Base-by-base conservation (phyloP, 495 filamentous ascomycete species). In the Neurospora sp. region DNA sequence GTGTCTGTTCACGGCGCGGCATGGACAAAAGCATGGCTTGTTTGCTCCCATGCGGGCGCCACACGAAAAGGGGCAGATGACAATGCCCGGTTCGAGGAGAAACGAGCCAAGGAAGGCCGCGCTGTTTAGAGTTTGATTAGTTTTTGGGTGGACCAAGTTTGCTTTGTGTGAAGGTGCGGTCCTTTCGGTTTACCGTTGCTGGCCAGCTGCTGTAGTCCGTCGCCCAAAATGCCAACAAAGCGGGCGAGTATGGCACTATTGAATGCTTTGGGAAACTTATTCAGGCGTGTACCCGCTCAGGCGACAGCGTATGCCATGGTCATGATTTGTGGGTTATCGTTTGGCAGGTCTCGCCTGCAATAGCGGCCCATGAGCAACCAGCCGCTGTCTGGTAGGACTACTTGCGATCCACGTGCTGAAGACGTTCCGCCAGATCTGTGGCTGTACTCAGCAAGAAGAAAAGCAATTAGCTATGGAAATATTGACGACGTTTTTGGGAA, bases 401-500 rank as follows among this genome's bases (percentile, higher is more conserved):
- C 71, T 70, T 72, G 39, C 42, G 70, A 71, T 72, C 77, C 71
- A 77, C 74, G 76, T 77, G 77, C 73, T 69, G 54, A 59, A 21
- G 71, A 73, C 28, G 71, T 73, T 71, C 71, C 59, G 74, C 76
- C 71, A 75, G 73, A 76, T 77, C 74, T 77, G 39, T 71, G 31
- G 54, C 28, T 66, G 54, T 66, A 34, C 54, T 66, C 54, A 19
- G 34, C 54, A 34, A 66, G 54, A 66, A 66, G 54, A 34, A 36
- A 66, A 36, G 54, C 28, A 34, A 66, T 66, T 66, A 66, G 54
- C 28, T 66, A 66, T 19, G 28, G 15, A 34, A 66, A 66, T 34
- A 34, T 66, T 66, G 54, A 34, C 54, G 54, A 34, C 15, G 54
- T 34, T 19, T 66, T 66, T 8, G 54, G 28, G 31, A 66, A 66